Base-by-base conservation (phyloP, 2,329 filamentous ascomycete species). In the Corynespora cassiicola region DNA sequence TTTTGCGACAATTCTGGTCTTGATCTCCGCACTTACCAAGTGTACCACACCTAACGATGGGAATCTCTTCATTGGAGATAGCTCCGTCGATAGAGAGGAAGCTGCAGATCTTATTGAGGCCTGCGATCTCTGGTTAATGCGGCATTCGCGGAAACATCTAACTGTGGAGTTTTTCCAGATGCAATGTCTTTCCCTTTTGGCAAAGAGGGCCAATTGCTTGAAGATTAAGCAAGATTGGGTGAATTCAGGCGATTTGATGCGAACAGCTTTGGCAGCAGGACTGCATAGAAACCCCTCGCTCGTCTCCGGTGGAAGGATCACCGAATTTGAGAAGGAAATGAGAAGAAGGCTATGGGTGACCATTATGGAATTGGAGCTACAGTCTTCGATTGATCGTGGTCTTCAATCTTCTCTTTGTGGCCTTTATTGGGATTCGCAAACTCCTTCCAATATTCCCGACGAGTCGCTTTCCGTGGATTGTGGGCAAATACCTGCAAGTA, bases 301-400 rank as follows among this genome's bases (percentile, higher is more conserved):
- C 42, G 69, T 46, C 47, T 65, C 40, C 55, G 67, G 39, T 50
- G 55, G 54, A 7, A 47, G 43, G 6, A 56, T 65, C 5, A 54
- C 60, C 3, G 57, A 66, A 2, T 75, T 76, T 19, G 74, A 79
- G 25, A 72, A 75, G 36, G 75, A 79, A 41, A 75, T 79, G 73
- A 73, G 79, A 34, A 71, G 77, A 35, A 71, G 80, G 27, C 62
- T 84, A 3, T 84, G 80, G 80, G 71, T 69, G 2, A 80, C 79
- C 1, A 77, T 81, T 7, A 61, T 78, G 7, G 79, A 83, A 48
- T 60, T 82, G 17, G 79, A 83, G 38, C 56, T 81, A 2, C 78
- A 82, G 48, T 71, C 76, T 0, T 76, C 77, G 1, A 62, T 82
- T 10, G 78, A 82, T 44, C 70, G 71, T 9, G 80, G 80, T 1